Conservation (phyloP, 73 alveolate genomes). For the Paramecium octaurelia region DNA sequence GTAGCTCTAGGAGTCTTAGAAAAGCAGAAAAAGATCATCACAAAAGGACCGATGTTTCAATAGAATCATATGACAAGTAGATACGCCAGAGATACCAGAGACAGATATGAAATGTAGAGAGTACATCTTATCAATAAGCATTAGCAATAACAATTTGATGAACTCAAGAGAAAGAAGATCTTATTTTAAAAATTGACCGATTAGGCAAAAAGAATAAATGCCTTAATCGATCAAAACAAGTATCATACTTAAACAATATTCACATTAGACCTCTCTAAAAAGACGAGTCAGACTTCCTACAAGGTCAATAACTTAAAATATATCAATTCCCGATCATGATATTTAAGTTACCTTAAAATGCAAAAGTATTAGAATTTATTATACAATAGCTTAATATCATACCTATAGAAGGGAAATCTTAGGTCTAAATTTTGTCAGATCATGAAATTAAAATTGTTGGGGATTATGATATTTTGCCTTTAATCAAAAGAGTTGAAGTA, state of each 20-base stretch:
- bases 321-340: neutral
- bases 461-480: neutral
- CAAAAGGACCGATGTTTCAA: slow-evolving; percentile 25
- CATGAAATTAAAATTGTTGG: neutral
- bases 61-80: slow-evolving; percentile 17
- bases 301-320: neutral
- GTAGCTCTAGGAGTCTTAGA: slow-evolving; percentile 20
- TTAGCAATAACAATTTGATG: neutral
- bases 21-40: neutral
- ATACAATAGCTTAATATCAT: neutral
- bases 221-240: neutral
- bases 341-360: neutral
- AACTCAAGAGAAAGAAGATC: neutral
- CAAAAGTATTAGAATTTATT: neutral
- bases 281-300: neutral
- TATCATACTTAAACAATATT: neutral
- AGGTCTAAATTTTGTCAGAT: neutral
- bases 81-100: neutral
- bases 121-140: neutral
- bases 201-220: neutral
- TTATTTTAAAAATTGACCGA: neutral
- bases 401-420: neutral
- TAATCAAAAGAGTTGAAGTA: neutral
- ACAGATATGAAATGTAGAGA: neutral
- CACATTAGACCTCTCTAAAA: neutral